Conservation (phyloP, 2,329 filamentous ascomycete species). For the Talaromyces amestolkiae region DNA sequence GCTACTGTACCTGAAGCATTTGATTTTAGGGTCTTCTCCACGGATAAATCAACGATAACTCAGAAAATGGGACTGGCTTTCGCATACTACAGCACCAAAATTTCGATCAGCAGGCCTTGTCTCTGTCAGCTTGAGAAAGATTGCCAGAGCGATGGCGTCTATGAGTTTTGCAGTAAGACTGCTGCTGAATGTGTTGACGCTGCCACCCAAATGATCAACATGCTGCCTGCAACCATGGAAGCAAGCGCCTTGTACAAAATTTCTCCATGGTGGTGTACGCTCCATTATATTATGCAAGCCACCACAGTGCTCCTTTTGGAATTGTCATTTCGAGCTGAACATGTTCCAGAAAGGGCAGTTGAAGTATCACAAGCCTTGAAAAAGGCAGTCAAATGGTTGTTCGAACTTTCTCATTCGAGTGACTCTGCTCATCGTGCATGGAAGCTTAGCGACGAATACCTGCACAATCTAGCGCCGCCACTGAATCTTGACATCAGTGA, state of each 20-base stretch:
- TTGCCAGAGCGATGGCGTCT: constrained; percentile 31
- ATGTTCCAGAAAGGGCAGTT: constrained; percentile 42
- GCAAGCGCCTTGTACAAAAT: constrained; percentile 36
- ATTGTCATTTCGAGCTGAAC: constrained; percentile 41
- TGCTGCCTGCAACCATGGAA: constrained; percentile 43
- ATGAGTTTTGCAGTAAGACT: constrained; percentile 39
- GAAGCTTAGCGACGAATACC: constrained; percentile 37
- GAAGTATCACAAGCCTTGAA: constrained; percentile 37
- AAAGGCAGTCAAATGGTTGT: constrained; percentile 38
- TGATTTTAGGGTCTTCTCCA: constrained; percentile 32
- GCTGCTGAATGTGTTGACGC: constrained; percentile 44
- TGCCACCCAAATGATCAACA: constrained; percentile 40
- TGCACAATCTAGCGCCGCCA: constrained; percentile 35
- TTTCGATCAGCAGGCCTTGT: constrained; percentile 44
- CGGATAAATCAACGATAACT: constrained; percentile 34
- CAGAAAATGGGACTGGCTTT: constrained; percentile 43
- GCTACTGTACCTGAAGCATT: constrained; percentile 39
- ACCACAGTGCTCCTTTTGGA: constrained; percentile 45
- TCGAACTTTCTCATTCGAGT: constrained; percentile 31
- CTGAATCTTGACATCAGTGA: constrained; percentile 33
- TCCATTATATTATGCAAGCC: constrained; percentile 47
- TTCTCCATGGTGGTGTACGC: constrained; percentile 46
- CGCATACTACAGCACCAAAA: constrained; percentile 44
- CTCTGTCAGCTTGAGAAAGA: constrained; percentile 40
- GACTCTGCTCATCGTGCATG: constrained; percentile 34